Evolutionary conservation across 306 rosid species (phyloP), one percentile per base, ranked within the genome.

Genomic region (Inga leiocalycina): DNA sequence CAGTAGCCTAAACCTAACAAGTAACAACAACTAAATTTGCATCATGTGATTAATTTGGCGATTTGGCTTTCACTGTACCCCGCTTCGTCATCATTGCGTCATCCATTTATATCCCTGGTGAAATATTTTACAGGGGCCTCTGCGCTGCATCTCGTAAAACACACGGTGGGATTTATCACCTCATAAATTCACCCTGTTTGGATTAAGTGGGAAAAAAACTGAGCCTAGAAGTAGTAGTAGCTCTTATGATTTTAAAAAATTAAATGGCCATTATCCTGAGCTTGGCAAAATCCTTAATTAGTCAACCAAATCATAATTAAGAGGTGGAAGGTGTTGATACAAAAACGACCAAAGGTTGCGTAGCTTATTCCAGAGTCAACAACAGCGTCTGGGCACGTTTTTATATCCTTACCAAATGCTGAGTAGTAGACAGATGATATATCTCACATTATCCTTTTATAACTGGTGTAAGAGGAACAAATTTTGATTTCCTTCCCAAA

Each of bases 291-390:
- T 11, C 12, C 56, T 48, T 14, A 12, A 12, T 5, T 20, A 6
- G 75, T 44, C 75, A 44, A 22, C 37, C 75, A 11, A 71, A 41
- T 70, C 75, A 43, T 48, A n/a, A 43, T 44, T 71, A 71, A 22
- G 11, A 49, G 48, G 30, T 71, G 30, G 56, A 71, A 71, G 5
- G 2, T n/a, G 3, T 11, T 3, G 1, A 24, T 10, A 24, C 67
- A 52, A 59, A 10, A 59, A n/a, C 13, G 46, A 16, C 13, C 72
- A 17, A 67, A 67, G 24, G 22, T 67, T 67, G 45, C 13, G 4
- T 62, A 1, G 34, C 19, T 27, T 5, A 4, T 24, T 30, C 54
- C 75, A 11, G 5, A 44, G 56, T 43, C 75, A 71, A 71, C 75
- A 43, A 44, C 9, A 11, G 52, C 75, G 54, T 41, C 75, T 43